A percentile compares a stretch with the other conserved stretches of the same genome.
Evolutionary conservation across 495 filamentous ascomycete species (phyloP).

Genomic region (Polyplosphaeria fusca): DNA sequence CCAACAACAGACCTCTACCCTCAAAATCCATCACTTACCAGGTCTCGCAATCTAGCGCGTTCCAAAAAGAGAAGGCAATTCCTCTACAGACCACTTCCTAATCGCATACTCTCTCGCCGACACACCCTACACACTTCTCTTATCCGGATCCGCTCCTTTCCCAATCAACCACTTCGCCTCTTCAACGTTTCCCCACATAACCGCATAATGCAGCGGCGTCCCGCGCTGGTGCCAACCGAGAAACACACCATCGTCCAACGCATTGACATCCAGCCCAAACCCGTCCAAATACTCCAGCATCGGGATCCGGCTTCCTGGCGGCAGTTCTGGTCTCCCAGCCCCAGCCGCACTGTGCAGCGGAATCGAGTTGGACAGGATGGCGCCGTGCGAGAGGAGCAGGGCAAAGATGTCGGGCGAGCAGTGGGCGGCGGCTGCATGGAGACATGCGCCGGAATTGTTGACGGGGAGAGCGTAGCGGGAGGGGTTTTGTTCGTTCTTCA

Average conservation of each 20-base stretch:
- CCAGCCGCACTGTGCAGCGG: slow-evolving; percentile 1
- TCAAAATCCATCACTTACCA: no score
- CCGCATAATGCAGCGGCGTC: background rate
- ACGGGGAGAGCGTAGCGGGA: background rate
- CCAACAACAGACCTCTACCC: no score
- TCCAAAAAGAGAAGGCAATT: no score
- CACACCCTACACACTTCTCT: no score
- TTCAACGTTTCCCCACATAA: background rate
- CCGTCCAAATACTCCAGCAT: background rate
- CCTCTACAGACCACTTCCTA: no score
- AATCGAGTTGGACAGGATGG: background rate
- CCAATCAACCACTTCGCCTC: slow-evolving; percentile 1
- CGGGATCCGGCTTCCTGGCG: background rate
- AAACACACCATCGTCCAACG: background rate
- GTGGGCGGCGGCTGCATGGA: background rate
- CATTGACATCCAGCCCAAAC: background rate
- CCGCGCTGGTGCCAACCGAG: background rate
- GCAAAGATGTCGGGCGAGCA: background rate
- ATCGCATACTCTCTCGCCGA: no score
- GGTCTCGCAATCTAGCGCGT: no score
- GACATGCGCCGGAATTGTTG: background rate
- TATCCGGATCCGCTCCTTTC: background rate
- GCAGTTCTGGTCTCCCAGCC: background rate
- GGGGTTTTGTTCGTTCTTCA: background rate
- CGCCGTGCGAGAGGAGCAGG: background rate